Evolutionary conservation across 331 rosid genomes (phyloP).

Genomic region (Dryas integrifolia): DNA sequence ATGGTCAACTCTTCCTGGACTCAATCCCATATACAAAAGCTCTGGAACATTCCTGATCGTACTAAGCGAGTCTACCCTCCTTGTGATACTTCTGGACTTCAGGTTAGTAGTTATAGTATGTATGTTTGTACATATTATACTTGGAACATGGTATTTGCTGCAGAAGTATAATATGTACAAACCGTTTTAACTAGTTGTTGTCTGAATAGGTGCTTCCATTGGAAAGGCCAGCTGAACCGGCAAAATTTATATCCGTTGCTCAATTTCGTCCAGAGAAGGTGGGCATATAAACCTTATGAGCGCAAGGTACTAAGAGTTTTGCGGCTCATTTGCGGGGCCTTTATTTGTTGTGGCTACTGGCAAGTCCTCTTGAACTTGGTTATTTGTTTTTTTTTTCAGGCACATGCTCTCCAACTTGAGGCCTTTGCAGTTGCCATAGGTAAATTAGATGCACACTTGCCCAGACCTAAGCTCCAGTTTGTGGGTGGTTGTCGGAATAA

Average conservation of each 20-base stretch:
- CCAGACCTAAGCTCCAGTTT: constrained; percentile 77
- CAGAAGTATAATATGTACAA: too few relatives aligned
- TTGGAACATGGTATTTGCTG: background rate
- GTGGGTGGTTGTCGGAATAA: constrained; percentile 96
- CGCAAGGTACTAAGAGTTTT: constrained; percentile 39
- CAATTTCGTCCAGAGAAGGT: constrained; percentile 99
- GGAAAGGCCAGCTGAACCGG: constrained; percentile 57
- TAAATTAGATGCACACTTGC: constrained; percentile 48
- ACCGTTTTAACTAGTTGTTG: constrained; percentile 25
- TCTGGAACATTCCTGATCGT: constrained; percentile 70
- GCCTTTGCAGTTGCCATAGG: constrained; percentile 73
- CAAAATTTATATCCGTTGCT: constrained; percentile 79
- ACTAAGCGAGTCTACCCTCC: constrained; percentile 91
- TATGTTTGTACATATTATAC: background rate
- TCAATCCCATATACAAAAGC: constrained; percentile 68
- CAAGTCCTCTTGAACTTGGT: constrained; percentile 33
- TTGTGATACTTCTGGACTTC: constrained; percentile 88
- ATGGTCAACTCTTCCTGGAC: constrained; percentile 99
- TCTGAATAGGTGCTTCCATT: constrained; percentile 67
- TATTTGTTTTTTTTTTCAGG: constrained; percentile 43
- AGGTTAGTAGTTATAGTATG: constrained; percentile 42
- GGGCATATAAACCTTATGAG: constrained; percentile 54
- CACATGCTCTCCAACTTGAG: constrained; percentile 90
- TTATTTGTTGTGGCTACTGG: constrained; percentile 10
- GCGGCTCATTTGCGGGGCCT: constrained; percentile 45